Conservation (phyloP, 2,329 filamentous ascomycete genomes). For the Cladosporium sp. region DNA sequence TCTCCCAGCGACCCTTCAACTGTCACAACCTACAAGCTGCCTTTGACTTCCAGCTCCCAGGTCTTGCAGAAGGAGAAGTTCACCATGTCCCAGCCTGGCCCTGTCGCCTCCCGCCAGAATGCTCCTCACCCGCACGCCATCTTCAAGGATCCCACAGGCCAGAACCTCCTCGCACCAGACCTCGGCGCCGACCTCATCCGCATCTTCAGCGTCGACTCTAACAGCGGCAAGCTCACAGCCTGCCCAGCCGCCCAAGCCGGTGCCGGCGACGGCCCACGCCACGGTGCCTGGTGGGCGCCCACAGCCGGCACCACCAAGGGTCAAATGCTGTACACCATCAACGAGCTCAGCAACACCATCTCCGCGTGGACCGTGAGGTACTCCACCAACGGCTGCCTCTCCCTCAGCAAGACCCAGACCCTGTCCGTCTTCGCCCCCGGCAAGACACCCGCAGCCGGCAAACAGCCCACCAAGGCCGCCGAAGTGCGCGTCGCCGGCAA, state of each 20-base stretch:
- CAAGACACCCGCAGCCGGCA: conserved; percentile 27
- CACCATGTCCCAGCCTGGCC: conserved; percentile 26
- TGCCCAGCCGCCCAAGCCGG: conserved; percentile 23
- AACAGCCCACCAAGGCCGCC: conserved; percentile 30
- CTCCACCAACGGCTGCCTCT: conserved; percentile 35
- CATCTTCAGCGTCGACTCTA: conserved; percentile 28
- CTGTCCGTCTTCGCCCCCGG: conserved; percentile 37
- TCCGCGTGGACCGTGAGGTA: conserved; percentile 36
- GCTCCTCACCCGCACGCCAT: conserved; percentile 57
- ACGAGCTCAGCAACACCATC: conserved; percentile 38
- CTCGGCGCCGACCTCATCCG: conserved; percentile 35
- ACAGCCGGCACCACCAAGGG: conserved; percentile 26
- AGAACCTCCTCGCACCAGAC: conserved; percentile 34
- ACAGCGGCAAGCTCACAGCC: conserved; percentile 23
- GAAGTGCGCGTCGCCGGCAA: conserved; percentile 37
- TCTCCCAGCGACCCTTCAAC: conserved; percentile 27
- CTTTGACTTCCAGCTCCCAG: conserved; percentile 31
- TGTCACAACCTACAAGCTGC: conserved; percentile 39
- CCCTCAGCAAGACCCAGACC: conserved; percentile 34
- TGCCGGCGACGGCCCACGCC: conserved; percentile 32
- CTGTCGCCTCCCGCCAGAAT: conserved; percentile 51
- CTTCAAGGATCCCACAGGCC: conserved; percentile 36
- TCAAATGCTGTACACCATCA: conserved; percentile 34
- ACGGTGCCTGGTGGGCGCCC: conserved; percentile 46
- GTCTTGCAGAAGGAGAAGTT: conserved; percentile 31